These are phyloP conservation scores for Lepidopterella palustris DNA, from an alignment of 495 filamentous ascomycete genomes.

Conservation along the genomic window DNA sequence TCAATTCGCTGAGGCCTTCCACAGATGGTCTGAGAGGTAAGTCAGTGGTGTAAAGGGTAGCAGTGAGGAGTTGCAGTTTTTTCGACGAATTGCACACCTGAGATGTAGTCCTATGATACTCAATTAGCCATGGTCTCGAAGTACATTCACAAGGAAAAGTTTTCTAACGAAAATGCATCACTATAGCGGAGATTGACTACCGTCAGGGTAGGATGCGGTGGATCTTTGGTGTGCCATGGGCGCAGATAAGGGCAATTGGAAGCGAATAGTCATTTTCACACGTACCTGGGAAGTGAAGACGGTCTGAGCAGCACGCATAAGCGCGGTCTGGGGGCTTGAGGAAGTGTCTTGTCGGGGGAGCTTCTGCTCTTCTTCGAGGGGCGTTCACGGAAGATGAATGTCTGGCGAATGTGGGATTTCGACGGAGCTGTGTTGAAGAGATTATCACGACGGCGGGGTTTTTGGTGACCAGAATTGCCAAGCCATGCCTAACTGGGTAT, in stretches of 20 bases:
- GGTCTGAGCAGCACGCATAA: slow-evolving; percentile 92
- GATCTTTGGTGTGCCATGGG: slow-evolving; percentile 17
- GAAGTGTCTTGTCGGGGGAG: slow-evolving; percentile 1
- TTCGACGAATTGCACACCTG: slow-evolving; percentile 23
- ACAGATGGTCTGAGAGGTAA: slow-evolving; percentile 74
- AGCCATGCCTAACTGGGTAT: neutral
- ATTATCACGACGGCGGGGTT: neutral
- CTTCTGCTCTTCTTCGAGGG: neutral
- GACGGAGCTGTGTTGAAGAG: neutral
- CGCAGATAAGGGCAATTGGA: slow-evolving; percentile 21
- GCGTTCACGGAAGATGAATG: no score
- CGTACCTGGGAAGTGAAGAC: slow-evolving; percentile 63
- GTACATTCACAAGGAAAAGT: slow-evolving; percentile 1
- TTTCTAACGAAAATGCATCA: neutral
- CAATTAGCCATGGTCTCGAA: slow-evolving; percentile 24
- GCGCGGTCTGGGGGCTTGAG: slow-evolving; percentile 42
- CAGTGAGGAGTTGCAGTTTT: neutral
- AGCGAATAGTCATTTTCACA: slow-evolving; percentile 5
- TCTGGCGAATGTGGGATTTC: neutral
- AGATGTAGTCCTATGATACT: slow-evolving; percentile 31
- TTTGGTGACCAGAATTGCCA: neutral
- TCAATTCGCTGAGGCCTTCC: slow-evolving; percentile 87
- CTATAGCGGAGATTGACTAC: neutral
- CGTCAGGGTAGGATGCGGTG: slow-evolving; percentile 1
- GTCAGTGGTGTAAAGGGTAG: neutral